These are phyloP conservation scores for Candida loeiensis DNA, from an alignment of 805 yeast species.

Conservation along the genomic window DNA sequence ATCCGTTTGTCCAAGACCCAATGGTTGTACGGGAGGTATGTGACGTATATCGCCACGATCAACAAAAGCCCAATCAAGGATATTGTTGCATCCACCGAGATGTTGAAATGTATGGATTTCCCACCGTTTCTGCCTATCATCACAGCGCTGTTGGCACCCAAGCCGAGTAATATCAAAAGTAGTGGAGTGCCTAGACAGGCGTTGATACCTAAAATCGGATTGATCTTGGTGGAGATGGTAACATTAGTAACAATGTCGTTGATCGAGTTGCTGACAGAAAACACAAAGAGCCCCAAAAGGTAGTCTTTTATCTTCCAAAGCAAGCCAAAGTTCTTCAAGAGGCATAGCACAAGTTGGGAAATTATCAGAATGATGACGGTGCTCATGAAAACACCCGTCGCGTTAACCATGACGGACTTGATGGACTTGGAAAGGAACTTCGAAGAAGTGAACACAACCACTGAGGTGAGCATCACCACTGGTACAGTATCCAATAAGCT, in stretches of 20 bases:
- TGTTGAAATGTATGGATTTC: slow-evolving; percentile 16
- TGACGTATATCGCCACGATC: slow-evolving; percentile 19
- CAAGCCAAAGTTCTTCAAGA: slow-evolving; percentile 44
- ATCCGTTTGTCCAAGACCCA: slow-evolving; percentile 33
- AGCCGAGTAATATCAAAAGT: slow-evolving; percentile 45
- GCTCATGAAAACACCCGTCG: slow-evolving; percentile 23
- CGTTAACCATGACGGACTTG: slow-evolving; percentile 10
- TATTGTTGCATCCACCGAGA: slow-evolving; percentile 21
- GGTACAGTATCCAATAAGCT: slow-evolving; percentile 11
- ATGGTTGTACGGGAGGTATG: slow-evolving; percentile 28
- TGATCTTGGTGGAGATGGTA: slow-evolving; percentile 40
- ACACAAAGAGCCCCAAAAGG: slow-evolving; percentile 44
- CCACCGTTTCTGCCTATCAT: slow-evolving; percentile 3
- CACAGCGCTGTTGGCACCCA: slow-evolving; percentile 43
- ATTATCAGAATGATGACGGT: slow-evolving; percentile 25
- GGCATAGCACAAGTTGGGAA: slow-evolving; percentile 22
- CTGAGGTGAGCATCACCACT: slow-evolving; percentile 4
- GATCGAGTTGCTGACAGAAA: slow-evolving; percentile 49
- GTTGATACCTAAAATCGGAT: slow-evolving; percentile 41
- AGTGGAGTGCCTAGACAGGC: slow-evolving; percentile 56
- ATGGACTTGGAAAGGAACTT: slow-evolving; percentile 3
- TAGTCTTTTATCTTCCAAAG: slow-evolving; percentile 45
- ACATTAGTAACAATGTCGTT: slow-evolving; percentile 52
- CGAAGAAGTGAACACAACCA: slow-evolving; percentile 3
- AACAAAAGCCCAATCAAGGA: slow-evolving; percentile 26